phyloP scores from a whole-genome alignment of 2,329 filamentous ascomycete genomes.

The Hypoxylon sp. region DNA sequence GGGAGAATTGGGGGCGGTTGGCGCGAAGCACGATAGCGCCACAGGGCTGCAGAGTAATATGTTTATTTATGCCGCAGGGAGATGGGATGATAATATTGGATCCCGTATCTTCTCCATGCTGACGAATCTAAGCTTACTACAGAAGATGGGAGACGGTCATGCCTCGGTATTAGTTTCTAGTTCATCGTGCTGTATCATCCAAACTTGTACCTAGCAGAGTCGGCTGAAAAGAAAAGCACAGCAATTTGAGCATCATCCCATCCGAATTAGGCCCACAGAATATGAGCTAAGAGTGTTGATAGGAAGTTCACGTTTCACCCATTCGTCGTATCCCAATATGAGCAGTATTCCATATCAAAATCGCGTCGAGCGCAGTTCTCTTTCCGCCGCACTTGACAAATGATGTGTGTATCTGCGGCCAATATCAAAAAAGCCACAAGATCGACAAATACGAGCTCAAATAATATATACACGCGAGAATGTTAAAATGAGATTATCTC shows the following conservation, averaged over 20 bases:
- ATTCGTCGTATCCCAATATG: neutral
- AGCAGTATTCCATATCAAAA: neutral
- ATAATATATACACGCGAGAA: constrained; percentile 2
- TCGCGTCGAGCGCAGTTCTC: neutral
- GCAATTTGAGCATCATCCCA: neutral
- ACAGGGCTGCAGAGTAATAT: constrained; percentile 40
- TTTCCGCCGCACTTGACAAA: neutral
- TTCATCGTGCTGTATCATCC: constrained; percentile 16
- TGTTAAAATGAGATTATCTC: constrained; percentile 12
- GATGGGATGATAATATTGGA: constrained; percentile 21
- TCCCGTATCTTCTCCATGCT: constrained; percentile 7
- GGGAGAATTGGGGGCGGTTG: constrained; percentile 9
- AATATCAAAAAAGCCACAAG: constrained; percentile 11
- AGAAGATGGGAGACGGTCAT: constrained; percentile 1
- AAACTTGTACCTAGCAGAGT: neutral
- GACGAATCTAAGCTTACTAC: constrained; percentile 32
- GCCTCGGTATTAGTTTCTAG: constrained; percentile 12
- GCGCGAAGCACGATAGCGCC: constrained; percentile 26
- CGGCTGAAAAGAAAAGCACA: neutral
- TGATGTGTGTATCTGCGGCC: neutral
- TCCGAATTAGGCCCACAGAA: neutral
- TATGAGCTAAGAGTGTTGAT: neutral
- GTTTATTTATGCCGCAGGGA: constrained; percentile 40
- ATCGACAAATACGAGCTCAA: constrained; percentile 21
- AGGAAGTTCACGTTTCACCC: neutral